phyloP scores from a whole-genome alignment of 1,284 basidiomycete species.

The Sporisorium graminicola region DNA sequence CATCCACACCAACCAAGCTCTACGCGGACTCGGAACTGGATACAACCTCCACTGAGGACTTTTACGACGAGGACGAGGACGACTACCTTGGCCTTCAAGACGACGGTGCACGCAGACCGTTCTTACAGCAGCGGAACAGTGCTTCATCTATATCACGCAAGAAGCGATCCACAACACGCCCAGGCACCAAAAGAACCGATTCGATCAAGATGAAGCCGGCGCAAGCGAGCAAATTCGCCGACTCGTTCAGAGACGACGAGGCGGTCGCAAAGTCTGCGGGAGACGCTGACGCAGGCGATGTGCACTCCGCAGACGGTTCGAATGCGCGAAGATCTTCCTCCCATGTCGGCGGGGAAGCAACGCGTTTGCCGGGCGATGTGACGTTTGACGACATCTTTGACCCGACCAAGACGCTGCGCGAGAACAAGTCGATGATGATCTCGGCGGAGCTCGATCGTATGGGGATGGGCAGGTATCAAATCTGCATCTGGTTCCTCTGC shows the following conservation, averaged over 20 bases:
- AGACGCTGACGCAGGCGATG: background rate
- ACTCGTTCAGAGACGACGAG: conserved; percentile 25
- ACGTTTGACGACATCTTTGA: conserved; percentile 54
- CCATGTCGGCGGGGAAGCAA: conserved; percentile 2
- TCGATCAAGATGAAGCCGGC: conserved; percentile 52
- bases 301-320: background rate
- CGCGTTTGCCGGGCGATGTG: conserved; percentile 15
- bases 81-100: conserved; percentile 10
- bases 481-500: conserved; percentile 62
- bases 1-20: conserved; percentile 4
- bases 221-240: conserved; percentile 9
- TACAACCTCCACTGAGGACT: conserved; percentile 32
- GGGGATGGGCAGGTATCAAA: conserved; percentile 61
- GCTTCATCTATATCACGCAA: conserved; percentile 16
- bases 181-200: conserved; percentile 19
- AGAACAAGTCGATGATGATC: conserved; percentile 61
- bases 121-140: conserved; percentile 13
- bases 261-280: conserved; percentile 18
- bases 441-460: conserved; percentile 58
- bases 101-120: conserved; percentile 19
- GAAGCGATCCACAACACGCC: conserved; percentile 12
- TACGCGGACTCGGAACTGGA: conserved; percentile 17
- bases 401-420: conserved; percentile 47
- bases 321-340: background rate
- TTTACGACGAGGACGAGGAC: conserved; percentile 30